A percentile compares a stretch with the other conserved stretches of the same genome.
Conservation (phyloP, 495 filamentous ascomycete genomes). For the Penicillium roqueforti region DNA sequence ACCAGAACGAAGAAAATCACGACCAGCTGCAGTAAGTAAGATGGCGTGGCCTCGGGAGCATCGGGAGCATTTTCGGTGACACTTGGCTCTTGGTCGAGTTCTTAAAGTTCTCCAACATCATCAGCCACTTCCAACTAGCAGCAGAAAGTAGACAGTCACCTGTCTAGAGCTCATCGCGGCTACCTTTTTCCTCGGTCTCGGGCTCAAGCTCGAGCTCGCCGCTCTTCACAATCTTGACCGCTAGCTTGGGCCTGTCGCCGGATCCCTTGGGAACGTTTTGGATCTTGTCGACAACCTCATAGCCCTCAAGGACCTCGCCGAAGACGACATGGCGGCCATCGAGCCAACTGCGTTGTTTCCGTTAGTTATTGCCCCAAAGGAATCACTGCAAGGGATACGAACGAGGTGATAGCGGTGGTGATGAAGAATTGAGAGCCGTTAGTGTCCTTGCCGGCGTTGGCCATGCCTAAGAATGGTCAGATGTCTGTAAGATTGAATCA, state of each 20-base stretch:
- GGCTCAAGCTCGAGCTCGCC: constrained; percentile 82
- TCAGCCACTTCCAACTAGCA: constrained; percentile 36
- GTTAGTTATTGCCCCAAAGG: not conserved
- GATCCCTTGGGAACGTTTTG: constrained; percentile 68
- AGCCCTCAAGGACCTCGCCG: constrained; percentile 86
- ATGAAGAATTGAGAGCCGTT: constrained; percentile 99
- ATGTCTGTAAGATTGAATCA: constrained; percentile 32
- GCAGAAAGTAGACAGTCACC: constrained; percentile 22
- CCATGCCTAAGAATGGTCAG: constrained; percentile 65
- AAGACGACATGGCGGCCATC: constrained; percentile 89
- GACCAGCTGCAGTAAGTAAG: constrained; percentile 37
- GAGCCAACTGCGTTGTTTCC: constrained; percentile 60
- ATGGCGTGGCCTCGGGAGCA: constrained; percentile 15
- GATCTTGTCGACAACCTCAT: constrained; percentile 85
- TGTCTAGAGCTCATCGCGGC: constrained; percentile 87
- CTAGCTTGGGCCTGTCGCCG: constrained; percentile 68
- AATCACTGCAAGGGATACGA: constrained; percentile 29
- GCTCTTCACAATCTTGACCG: constrained; percentile 88
- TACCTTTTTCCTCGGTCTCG: constrained; percentile 72
- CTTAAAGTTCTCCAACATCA: constrained; percentile 27
- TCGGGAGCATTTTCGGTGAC: constrained; percentile 4
- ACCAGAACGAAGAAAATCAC: constrained; percentile 41
- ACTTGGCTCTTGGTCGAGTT: constrained; percentile 17
- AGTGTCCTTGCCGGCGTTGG: constrained; percentile 95
- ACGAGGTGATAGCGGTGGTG: constrained; percentile 79